Evolutionary conservation across 2,329 filamentous ascomycete species (phyloP), one percentile per base, ranked within the genome.

Genomic region (Pyrenophora teres): DNA sequence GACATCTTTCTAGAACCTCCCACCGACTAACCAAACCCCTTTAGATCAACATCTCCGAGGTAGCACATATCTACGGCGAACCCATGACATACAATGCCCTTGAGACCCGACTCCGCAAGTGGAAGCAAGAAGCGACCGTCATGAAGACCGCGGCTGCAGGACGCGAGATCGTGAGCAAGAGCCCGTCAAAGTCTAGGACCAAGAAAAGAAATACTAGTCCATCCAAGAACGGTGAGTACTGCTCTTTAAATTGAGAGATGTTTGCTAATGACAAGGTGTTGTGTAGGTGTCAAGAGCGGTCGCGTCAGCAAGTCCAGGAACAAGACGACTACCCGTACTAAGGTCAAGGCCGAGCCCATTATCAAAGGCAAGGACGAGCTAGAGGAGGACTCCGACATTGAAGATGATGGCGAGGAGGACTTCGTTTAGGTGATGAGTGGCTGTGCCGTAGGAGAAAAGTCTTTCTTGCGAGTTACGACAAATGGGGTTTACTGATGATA

Each of bases 51-150:
- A 75, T 76, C 59, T 62, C 60, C 2, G 64, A 69, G 3, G 75
- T 80, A 19, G 80, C 80, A 0, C 59, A 63, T 2, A 64, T 78
- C 44, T 82, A 77, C 56, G 78, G 77, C 1, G 58, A 72, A 6
- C 76, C 74, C 0, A 76, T 77, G 0, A 81, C 76, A 0, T 80
- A 80, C 65, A 71, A 81, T 52, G 68, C 79, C 0, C 74, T 83
- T 19, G 76, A 82, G 53, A 72, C 73, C 37, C 74, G 73, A 2
- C 74, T 82, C 31, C 76, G 78, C 37, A 73, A 70, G 39, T 76
- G 74, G 52, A 80, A 79, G 40, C 74, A 74, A 40, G 41, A 67
- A 1, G 77, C 79, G 0, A 63, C 67, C 0, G 54, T 57, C 12
- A 59, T 57, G 25, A 50, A 33, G 0, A 60, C 64, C 6, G 64